A percentile compares a stretch with the other conserved stretches of the same genome.
phyloP scores from a whole-genome alignment of 495 filamentous ascomycete species.

The Endocarpon pusillum region DNA sequence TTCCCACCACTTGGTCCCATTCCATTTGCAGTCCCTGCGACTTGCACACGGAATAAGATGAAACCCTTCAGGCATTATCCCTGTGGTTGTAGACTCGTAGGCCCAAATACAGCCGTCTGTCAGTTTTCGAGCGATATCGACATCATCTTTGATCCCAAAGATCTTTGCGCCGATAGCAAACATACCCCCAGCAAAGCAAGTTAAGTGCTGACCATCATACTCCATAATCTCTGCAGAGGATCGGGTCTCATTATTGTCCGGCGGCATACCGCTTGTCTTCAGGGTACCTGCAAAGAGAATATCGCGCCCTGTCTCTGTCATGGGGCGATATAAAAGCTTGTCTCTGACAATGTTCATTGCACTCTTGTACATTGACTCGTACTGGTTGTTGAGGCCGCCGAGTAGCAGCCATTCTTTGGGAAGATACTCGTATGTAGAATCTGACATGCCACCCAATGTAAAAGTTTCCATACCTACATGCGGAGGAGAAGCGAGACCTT shows the following conservation, averaged over 20 bases:
- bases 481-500: conserved; percentile 28
- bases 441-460: conserved; percentile 60
- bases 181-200: conserved; percentile 91
- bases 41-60: conserved; percentile 49
- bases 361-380: conserved; percentile 63
- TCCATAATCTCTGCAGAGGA: conserved; percentile 12
- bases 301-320: conserved; percentile 51
- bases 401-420: conserved; percentile 65
- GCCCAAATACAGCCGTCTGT: conserved; percentile 93
- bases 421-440: conserved; percentile 91
- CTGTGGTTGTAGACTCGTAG: conserved; percentile 61
- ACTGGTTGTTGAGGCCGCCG: conserved; percentile 67
- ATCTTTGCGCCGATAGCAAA: conserved; percentile 74
- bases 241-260: neutral
- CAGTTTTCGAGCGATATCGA: conserved; percentile 66
- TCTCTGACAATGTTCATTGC: conserved; percentile 53
- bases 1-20: conserved; percentile 46
- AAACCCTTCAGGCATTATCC: conserved; percentile 81
- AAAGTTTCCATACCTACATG: conserved; percentile 8
- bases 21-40: conserved; percentile 51
- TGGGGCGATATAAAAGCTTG: conserved; percentile 68
- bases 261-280: conserved; percentile 2
- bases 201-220: conserved; percentile 58
- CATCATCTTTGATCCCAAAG: conserved; percentile 61
- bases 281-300: conserved; percentile 57